Percentiles rank a stretch among this genome's conserved stretches.
Conservation (phyloP, 1,284 basidiomycete species). For the Singerocomus inundabilis region DNA sequence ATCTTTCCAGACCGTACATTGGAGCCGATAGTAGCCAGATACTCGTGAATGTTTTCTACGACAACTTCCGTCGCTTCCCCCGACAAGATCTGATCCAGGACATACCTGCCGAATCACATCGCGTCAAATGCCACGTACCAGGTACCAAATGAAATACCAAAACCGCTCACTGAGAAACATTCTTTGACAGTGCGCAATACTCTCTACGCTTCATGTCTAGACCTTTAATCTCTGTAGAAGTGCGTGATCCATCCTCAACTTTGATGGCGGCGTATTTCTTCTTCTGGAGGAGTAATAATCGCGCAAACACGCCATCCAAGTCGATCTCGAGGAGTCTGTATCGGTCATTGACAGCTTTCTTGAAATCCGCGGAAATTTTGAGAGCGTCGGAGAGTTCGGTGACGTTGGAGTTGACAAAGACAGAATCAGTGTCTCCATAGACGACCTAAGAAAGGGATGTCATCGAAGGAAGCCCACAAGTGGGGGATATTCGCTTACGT, state of each 20-base stretch:
- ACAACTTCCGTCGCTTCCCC: conserved; percentile 90
- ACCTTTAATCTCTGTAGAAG: conserved; percentile 91
- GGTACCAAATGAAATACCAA: neutral
- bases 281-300: conserved; percentile 93
- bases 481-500: conserved; percentile 51
- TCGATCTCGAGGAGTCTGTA: conserved; percentile 98
- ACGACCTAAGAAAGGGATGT: conserved; percentile 65
- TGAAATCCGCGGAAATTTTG: conserved; percentile 90
- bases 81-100: conserved; percentile 88
- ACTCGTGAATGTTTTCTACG: conserved; percentile 91
- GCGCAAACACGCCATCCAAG: conserved; percentile 91
- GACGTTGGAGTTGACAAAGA: conserved; percentile 97
- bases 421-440: conserved; percentile 98
- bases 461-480: neutral
- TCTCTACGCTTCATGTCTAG: conserved; percentile 99
- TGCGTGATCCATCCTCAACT: conserved; percentile 76
- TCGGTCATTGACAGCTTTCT: conserved; percentile 93
- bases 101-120: conserved; percentile 54
- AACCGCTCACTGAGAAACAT: conserved; percentile 78
- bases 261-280: conserved; percentile 99
- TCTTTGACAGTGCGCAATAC: conserved; percentile 91
- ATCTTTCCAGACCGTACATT: conserved; percentile 77
- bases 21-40: conserved; percentile 73
- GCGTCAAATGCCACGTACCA: neutral
- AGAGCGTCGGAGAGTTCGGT: conserved; percentile 86